phyloP scores from a whole-genome alignment of 2,329 filamentous ascomycete genomes.

The Colletotrichum caudatum region DNA sequence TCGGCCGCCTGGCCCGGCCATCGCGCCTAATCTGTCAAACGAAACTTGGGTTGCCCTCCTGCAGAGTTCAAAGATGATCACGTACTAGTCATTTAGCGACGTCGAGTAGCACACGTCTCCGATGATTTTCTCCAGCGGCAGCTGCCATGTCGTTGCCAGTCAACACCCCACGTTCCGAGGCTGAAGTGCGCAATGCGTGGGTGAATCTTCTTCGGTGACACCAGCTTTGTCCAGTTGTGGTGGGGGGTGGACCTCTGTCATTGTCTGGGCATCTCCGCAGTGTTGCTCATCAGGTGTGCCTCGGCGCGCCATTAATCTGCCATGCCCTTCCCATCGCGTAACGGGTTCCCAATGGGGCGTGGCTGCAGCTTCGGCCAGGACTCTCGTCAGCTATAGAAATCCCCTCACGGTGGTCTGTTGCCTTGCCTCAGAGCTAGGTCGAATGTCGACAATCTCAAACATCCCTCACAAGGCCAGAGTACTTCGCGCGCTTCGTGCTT shows the following conservation, averaged over 20 bases:
- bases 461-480: background rate
- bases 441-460: background rate
- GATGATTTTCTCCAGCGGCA: background rate
- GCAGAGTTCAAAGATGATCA: background rate
- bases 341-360: slow-evolving; percentile 28
- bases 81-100: background rate
- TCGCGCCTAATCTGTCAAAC: slow-evolving; percentile 15
- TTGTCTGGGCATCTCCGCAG: slow-evolving; percentile 16
- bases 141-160: slow-evolving; percentile 20
- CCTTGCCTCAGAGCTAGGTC: background rate
- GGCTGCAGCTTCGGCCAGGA: slow-evolving; percentile 20
- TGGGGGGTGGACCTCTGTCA: slow-evolving; percentile 11
- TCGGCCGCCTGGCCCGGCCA: background rate
- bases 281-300: background rate
- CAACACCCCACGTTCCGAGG: slow-evolving; percentile 36
- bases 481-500: slow-evolving; percentile 3
- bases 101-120: background rate
- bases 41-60: background rate
- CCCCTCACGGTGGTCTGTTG: background rate
- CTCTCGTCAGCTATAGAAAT: slow-evolving; percentile 4
- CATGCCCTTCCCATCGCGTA: slow-evolving; percentile 35
- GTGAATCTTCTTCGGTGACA: slow-evolving; percentile 9
- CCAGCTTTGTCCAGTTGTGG: background rate
- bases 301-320: slow-evolving; percentile 11
- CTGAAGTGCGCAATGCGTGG: slow-evolving; percentile 28